Evolutionary conservation across 345 rosid genomes (phyloP).

Genomic region (Acer campestre): DNA sequence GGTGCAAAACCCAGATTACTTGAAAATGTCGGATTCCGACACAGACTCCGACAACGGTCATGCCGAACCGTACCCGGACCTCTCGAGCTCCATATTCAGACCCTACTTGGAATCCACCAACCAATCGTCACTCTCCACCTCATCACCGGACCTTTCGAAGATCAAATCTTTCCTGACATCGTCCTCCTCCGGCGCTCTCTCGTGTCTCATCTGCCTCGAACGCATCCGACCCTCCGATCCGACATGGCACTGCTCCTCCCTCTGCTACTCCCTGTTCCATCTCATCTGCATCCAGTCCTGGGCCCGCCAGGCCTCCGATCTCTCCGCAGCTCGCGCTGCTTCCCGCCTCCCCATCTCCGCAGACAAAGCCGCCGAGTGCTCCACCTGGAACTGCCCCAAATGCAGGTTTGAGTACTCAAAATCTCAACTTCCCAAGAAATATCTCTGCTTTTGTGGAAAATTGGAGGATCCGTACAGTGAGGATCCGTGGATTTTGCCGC

Average conservation of each 20-base stretch:
- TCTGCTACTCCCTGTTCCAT: conserved; percentile 81
- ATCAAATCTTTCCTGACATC: conserved; percentile 84
- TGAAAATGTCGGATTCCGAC: conserved; percentile 26
- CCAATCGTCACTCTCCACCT: conserved; percentile 33
- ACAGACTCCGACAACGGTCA: conserved; percentile 66
- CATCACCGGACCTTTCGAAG: conserved; percentile 70
- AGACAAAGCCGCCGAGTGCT: conserved; percentile 42
- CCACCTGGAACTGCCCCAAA: conserved; percentile 89
- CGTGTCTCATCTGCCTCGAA: conserved; percentile 90
- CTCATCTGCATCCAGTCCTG: conserved; percentile 87
- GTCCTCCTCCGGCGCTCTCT: conserved; percentile 83
- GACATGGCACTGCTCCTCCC: conserved; percentile 82
- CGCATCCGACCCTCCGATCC: conserved; percentile 80
- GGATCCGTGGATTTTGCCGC: conserved; percentile 89
- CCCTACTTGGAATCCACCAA: conserved; percentile 66
- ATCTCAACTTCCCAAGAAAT: conserved; percentile 58
- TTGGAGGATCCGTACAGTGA: conserved; percentile 64
- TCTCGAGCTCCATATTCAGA: conserved; percentile 76
- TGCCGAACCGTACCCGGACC: conserved; percentile 39
- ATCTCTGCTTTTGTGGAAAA: conserved; percentile 83
- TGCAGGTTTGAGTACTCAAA: conserved; percentile 66
- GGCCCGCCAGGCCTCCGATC: conserved; percentile 82
- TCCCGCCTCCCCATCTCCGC: conserved; percentile 62
- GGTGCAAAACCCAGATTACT: background rate
- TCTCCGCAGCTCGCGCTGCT: conserved; percentile 67